phyloP scores from a whole-genome alignment of 2,329 filamentous ascomycete genomes.

The Magnaporthales sp. region DNA sequence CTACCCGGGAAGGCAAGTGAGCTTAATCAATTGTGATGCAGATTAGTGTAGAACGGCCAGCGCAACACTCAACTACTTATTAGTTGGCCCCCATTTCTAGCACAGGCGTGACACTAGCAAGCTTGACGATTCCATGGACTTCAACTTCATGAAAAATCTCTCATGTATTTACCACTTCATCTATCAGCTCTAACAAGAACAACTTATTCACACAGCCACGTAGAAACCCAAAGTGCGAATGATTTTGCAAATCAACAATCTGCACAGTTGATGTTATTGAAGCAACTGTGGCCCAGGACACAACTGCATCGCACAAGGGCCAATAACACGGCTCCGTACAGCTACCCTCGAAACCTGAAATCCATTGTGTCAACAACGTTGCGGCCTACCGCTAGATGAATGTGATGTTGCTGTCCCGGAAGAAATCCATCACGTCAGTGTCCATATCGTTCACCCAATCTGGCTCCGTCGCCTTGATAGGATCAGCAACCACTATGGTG shows the following conservation, averaged over 20 bases:
- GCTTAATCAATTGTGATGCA: no score
- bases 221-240: background rate
- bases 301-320: background rate
- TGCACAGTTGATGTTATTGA: background rate
- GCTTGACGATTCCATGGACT: background rate
- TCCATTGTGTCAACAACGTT: background rate
- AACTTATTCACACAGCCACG: background rate
- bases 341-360: background rate
- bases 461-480: constrained; percentile 10
- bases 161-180: background rate
- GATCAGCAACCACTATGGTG: background rate
- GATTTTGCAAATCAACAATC: background rate
- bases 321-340: background rate
- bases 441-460: constrained; percentile 16
- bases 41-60: no score
- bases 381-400: background rate
- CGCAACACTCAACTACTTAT: background rate
- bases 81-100: background rate
- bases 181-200: background rate
- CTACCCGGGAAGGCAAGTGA: no score
- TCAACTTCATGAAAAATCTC: background rate
- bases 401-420: constrained; percentile 10
- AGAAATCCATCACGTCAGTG: constrained; percentile 16
- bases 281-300: background rate
- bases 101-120: background rate